phyloP scores from a whole-genome alignment of 768 basidiomycete genomes.

The Hortiboletus campestris region DNA sequence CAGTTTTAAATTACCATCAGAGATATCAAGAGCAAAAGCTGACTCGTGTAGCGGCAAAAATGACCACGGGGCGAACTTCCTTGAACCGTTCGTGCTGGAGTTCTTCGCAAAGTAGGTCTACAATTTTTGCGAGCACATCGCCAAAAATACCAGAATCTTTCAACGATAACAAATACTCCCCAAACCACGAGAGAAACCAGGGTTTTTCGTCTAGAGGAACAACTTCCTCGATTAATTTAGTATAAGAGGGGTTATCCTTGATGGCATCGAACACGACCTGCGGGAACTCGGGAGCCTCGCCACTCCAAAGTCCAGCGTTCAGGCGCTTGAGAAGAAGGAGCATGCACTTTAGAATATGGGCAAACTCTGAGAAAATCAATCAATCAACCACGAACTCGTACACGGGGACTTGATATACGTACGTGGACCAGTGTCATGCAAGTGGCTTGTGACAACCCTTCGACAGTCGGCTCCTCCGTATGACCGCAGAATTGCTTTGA shows the following conservation, averaged over 20 bases:
- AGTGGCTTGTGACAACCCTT: slow-evolving; percentile 56
- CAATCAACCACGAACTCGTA: background rate
- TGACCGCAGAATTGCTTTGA: slow-evolving; percentile 36
- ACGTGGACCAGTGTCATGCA: slow-evolving; percentile 61
- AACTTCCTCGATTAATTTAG: slow-evolving; percentile 41
- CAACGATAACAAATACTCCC: slow-evolving; percentile 59
- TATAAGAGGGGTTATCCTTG: slow-evolving; percentile 69
- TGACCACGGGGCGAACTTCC: slow-evolving; percentile 54
- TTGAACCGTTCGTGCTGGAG: slow-evolving; percentile 75
- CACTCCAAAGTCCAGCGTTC: slow-evolving; percentile 60
- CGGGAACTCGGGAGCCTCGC: slow-evolving; percentile 70
- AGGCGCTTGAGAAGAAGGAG: slow-evolving; percentile 58
- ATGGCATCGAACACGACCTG: slow-evolving; percentile 79
- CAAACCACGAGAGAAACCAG: slow-evolving; percentile 64
- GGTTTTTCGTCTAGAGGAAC: slow-evolving; percentile 35
- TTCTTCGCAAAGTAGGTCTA: slow-evolving; percentile 76
- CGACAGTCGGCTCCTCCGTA: slow-evolving; percentile 43
- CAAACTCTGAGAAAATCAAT: slow-evolving; percentile 52
- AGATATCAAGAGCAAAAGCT: slow-evolving; percentile 28
- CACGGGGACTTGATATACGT: slow-evolving; percentile 33
- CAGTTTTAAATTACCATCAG: slow-evolving; percentile 1
- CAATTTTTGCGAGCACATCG: slow-evolving; percentile 70
- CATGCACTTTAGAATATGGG: slow-evolving; percentile 56
- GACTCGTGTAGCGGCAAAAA: slow-evolving; percentile 63
- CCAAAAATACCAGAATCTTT: slow-evolving; percentile 46